Percentiles rank a stretch among this genome's conserved stretches.
Evolutionary conservation across 768 basidiomycete species (phyloP).

Genomic region (Mycena vitilis): DNA sequence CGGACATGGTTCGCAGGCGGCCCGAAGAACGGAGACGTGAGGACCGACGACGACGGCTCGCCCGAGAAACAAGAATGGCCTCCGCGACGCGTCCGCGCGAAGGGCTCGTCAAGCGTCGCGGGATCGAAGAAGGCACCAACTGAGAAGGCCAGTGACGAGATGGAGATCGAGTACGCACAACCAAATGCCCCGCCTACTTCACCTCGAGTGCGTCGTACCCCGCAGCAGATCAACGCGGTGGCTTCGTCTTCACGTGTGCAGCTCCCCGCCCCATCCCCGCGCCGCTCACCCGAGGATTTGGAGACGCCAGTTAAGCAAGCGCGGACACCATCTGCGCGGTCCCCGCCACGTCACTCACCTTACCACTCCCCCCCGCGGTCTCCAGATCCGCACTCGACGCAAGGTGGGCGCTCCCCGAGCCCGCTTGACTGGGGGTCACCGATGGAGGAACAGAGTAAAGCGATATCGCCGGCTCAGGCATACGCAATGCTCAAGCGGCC

Average conservation of each 20-base stretch:
- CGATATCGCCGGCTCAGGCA: not conserved
- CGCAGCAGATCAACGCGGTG: constrained; percentile 42
- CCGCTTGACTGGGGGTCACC: constrained; percentile 35
- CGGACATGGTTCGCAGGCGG: constrained; percentile 45
- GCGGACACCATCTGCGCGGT: not conserved
- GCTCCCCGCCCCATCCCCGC: constrained; percentile 17
- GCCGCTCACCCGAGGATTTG: not conserved
- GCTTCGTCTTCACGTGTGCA: constrained; percentile 44
- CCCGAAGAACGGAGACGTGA: not conserved
- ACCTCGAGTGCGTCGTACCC: constrained; percentile 8
- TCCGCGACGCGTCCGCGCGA: constrained; percentile 34
- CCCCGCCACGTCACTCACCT: constrained; percentile 1
- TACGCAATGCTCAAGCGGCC: not conserved
- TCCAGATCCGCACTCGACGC: not conserved
- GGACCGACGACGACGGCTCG: constrained; percentile 29
- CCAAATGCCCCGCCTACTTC: not conserved
- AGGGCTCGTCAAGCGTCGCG: not conserved
- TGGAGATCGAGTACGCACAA: not conserved
- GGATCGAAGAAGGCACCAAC: not conserved
- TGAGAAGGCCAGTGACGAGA: not conserved
- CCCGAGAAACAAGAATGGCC: constrained; percentile 38
- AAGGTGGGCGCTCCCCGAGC: constrained; percentile 11
- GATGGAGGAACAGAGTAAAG: not conserved
- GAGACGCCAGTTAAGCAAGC: not conserved
- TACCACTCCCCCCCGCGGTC: not conserved